Evolutionary conservation across 495 filamentous ascomycete genomes (phyloP).

Genomic region (Margaritispora aquatica): DNA sequence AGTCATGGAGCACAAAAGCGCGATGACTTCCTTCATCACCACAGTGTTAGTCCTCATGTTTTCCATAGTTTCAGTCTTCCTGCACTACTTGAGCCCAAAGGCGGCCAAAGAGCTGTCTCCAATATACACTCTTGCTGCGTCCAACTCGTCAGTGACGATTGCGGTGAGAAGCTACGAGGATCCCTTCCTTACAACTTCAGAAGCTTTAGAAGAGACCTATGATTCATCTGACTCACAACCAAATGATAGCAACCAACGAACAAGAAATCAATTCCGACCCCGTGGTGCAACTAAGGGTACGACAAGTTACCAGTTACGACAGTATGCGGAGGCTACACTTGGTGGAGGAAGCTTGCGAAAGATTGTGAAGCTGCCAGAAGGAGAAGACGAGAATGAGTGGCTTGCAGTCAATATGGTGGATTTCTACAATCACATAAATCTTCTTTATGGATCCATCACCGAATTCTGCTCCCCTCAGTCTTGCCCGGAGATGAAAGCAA

Average conservation of each 20-base stretch:
- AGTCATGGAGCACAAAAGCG: slow-evolving; percentile 8
- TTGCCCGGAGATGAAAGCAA: slow-evolving; percentile 99
- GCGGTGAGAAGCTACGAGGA: slow-evolving; percentile 12
- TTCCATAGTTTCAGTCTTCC: slow-evolving; percentile 1
- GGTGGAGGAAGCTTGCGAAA: slow-evolving; percentile 93
- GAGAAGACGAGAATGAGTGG: slow-evolving; percentile 97
- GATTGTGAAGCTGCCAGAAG: slow-evolving; percentile 93
- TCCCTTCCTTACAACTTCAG: slow-evolving; percentile 11
- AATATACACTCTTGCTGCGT: slow-evolving; percentile 14
- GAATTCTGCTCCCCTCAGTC: slow-evolving; percentile 97
- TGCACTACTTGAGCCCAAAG: slow-evolving; percentile 18
- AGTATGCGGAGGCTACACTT: slow-evolving; percentile 95
- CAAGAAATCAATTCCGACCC: slow-evolving; percentile 85
- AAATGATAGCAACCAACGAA: slow-evolving; percentile 72
- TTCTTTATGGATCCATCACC: slow-evolving; percentile 96
- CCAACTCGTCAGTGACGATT: slow-evolving; percentile 17
- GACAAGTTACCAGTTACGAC: slow-evolving; percentile 90
- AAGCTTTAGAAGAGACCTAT: slow-evolving; percentile 14
- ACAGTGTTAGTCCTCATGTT: slow-evolving; percentile 36
- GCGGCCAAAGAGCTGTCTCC: slow-evolving; percentile 17
- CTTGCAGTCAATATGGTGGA: slow-evolving; percentile 97
- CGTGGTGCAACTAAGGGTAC: slow-evolving; percentile 82
- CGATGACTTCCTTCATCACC: slow-evolving; percentile 46
- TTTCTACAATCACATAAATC: slow-evolving; percentile 99
- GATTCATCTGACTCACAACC: slow-evolving; percentile 30